A percentile compares a stretch with the other conserved stretches of the same genome.
These are phyloP conservation scores for Dichotomopilus funicola DNA, from an alignment of 2,329 filamentous ascomycete genomes.

Conservation along the genomic window DNA sequence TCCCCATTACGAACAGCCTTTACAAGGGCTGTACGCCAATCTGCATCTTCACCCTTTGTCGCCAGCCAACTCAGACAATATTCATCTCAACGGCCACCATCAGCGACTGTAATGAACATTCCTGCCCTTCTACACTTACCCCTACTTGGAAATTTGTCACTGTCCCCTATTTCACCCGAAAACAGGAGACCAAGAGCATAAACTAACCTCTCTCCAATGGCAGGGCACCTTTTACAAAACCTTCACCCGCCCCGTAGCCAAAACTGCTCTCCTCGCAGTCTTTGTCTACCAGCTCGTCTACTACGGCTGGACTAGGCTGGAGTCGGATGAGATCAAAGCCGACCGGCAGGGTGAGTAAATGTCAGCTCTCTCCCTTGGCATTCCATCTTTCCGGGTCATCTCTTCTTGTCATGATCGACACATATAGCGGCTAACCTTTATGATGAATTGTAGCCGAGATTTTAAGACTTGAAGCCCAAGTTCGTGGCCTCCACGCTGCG, in stretches of 20 bases:
- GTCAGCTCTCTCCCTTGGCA: background rate
- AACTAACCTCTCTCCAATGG: background rate
- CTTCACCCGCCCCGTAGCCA: slow-evolving; percentile 66
- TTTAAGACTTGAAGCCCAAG: slow-evolving; percentile 19
- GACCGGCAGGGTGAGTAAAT: slow-evolving; percentile 48
- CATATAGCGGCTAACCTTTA: background rate
- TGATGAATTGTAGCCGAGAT: slow-evolving; percentile 20
- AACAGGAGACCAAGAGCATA: too few species aligned
- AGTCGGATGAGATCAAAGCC: slow-evolving; percentile 60
- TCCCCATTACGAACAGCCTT: slow-evolving; percentile 2
- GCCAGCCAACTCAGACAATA: slow-evolving; percentile 14
- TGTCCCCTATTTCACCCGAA: too few species aligned
- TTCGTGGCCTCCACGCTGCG: slow-evolving; percentile 13
- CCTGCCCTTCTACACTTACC: background rate
- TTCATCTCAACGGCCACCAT: slow-evolving; percentile 9
- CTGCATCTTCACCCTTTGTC: background rate
- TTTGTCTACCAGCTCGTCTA: slow-evolving; percentile 75
- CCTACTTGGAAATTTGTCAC: too few species aligned
- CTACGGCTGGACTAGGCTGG: slow-evolving; percentile 67
- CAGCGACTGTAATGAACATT: slow-evolving; percentile 12
- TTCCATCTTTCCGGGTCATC: background rate
- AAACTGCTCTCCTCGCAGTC: slow-evolving; percentile 67
- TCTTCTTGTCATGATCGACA: background rate
- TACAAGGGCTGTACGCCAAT: slow-evolving; percentile 4
- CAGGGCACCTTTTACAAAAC: slow-evolving; percentile 66